Conservation (phyloP, 148 eudicot species). For the Nyssa sinensis region DNA sequence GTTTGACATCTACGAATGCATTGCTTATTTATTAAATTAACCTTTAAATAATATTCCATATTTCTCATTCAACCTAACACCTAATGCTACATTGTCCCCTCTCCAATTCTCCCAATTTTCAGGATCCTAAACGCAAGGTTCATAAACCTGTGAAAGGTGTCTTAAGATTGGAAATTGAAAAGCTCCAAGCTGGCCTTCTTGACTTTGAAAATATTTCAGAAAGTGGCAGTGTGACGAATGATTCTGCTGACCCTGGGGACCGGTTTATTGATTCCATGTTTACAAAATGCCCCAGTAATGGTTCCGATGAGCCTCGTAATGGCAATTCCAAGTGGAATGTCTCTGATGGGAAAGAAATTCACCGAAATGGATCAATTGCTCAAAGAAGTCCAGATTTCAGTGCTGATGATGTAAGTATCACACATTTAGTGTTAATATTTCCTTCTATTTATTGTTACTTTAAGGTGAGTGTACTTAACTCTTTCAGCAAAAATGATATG, state of each 20-base stretch:
- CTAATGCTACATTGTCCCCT: background rate
- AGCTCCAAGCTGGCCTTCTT: conserved; percentile 70
- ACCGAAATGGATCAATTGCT: conserved; percentile 54
- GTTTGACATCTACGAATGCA: background rate
- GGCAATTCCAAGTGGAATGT: conserved; percentile 38
- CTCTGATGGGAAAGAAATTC: conserved; percentile 49
- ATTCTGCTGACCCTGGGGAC: conserved; percentile 52
- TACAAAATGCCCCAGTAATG: conserved; percentile 41
- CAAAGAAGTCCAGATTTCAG: conserved; percentile 43
- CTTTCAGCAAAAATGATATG: background rate
- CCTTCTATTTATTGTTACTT: conserved; percentile 6
- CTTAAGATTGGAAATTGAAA: conserved; percentile 89
- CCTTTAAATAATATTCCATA: background rate
- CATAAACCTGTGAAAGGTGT: conserved; percentile 98
- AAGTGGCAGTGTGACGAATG: conserved; percentile 58
- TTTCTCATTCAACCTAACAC: conserved; percentile 4
- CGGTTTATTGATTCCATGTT: conserved; percentile 46
- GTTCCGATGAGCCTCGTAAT: conserved; percentile 44
- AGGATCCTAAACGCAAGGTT: conserved; percentile 98
- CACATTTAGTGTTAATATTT: background rate
- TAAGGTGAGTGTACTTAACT: background rate
- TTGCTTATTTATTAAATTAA: background rate
- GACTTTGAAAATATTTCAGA: conserved; percentile 78
- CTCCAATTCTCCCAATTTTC: background rate
- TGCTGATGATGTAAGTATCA: conserved; percentile 67